Base-by-base conservation (phyloP, 495 filamentous ascomycete genomes). In the Apodospora peruviana region DNA sequence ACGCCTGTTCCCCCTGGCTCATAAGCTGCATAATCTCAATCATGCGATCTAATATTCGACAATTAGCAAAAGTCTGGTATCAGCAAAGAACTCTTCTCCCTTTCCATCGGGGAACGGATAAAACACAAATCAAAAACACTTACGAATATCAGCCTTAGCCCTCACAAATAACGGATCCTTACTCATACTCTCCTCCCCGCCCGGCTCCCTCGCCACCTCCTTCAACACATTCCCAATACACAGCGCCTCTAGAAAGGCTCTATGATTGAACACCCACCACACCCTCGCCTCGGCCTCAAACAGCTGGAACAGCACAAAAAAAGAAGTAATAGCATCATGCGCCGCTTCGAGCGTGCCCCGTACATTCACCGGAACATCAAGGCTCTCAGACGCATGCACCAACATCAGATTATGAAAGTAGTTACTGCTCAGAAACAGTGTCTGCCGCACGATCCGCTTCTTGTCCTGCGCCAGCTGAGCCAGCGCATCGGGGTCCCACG, bases 241-340 rank as follows among this genome's bases (percentile, higher is more conserved):
- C 58, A 84, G 63, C 19, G 81, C 82, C 61, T 86, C 83, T 38
- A 86, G 65, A 59, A 88, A 88, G 0, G 83, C 84, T 12, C 85
- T 65, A 60, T 87, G 84, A 58, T 84, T 81, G 57, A 87, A 87
- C 5, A 86, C 82, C 84, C 84, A 88, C 84, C 85, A 88, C 3
- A 87, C 82, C 40, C 77, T 71, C 9, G 83, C 82, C 61, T 88
- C 84, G 25, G 69, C 67, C 52, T 79, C 76, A 47, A 87, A 82
- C 19, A 84, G 57, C 1, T 61, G 64, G 58, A 79, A 83, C 11
- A 88, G 71, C 22, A 86, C 68, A 65, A 88, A 87, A 53, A 88
- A 88, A 10, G 73, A 59, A 18, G 65, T 67, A 25, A 85, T 72
- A 12, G 81, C 82, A 47, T 81, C 78, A 52, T 83, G 76, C 2